phyloP scores from a whole-genome alignment of 148 eudicot species.

The Persicaria maculosa region DNA sequence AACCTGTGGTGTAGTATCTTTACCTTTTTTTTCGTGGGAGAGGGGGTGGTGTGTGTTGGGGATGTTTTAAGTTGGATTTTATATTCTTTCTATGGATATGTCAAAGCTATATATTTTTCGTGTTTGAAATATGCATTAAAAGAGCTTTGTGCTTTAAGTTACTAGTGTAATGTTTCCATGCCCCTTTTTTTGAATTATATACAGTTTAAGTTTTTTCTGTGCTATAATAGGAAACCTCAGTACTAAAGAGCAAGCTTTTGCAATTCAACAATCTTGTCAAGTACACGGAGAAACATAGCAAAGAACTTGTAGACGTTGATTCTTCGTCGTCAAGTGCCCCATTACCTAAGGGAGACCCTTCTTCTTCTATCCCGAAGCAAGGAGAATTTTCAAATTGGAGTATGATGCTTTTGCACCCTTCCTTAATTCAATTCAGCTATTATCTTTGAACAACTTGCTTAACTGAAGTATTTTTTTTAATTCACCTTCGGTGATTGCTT shows the following conservation, averaged over 20 bases:
- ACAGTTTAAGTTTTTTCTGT: not conserved
- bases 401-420: slow-evolving; percentile 22
- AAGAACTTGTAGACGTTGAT: slow-evolving; percentile 36
- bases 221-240: slow-evolving; percentile 58
- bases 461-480: not conserved
- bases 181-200: not conserved
- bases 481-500: not conserved
- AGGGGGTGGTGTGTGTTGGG: not conserved
- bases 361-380: slow-evolving; percentile 46
- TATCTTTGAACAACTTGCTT: not conserved
- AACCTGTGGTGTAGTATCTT: not conserved
- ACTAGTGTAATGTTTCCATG: not conserved
- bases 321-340: slow-evolving; percentile 41
- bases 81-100: not conserved
- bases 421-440: slow-evolving; percentile 9
- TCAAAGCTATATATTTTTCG: not conserved
- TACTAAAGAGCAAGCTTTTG: slow-evolving; percentile 62
- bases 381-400: slow-evolving; percentile 60
- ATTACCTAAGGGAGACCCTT: slow-evolving; percentile 33
- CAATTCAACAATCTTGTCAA: slow-evolving; percentile 52
- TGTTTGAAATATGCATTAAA: not conserved
- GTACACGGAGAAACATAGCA: slow-evolving; percentile 50
- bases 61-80: not conserved
- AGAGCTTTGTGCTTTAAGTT: not conserved
- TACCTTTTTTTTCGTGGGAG: not conserved